Base-by-base conservation (phyloP, 441 rosid genomes). In the Pelargonium myrrhifolium region DNA sequence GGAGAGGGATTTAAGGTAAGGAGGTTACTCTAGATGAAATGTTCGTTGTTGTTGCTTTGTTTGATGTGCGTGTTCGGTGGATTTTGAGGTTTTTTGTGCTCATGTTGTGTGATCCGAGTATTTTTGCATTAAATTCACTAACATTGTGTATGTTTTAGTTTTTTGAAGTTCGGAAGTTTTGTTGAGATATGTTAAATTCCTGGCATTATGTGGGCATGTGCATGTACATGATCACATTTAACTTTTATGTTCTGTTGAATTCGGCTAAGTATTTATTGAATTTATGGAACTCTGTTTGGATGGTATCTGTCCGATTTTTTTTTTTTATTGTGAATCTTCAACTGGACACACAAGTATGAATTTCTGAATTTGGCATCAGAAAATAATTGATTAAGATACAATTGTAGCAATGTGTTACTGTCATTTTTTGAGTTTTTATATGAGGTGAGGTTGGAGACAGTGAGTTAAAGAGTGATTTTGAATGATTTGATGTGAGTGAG, bases 1-100 rank as follows among this genome's bases (percentile, higher is more conserved):
- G 72, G 39, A 35, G 39, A 35, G 7, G 39, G 7, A 35, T 35
- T 70, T 68, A 76, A 78, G 73, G 98, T 89, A 66, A 79, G 84
- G n/a, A 58, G 51, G 56, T 64, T 12, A 68, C 59, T 72, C 7
- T 71, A 35, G 39, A 35, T 35, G 60, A 11, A 2, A 51, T 65
- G 55, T 22, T 49, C 1, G 9, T 15, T 65, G 40, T 67, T 22
- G 18, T 65, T 26, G n/a, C 53, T 59, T 64, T 9, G 22, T 31
- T 31, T 31, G 37, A 31, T 31, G 37, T 7, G 4, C 5, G 39
- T 56, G 47, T 37, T 64, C 40, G 37, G 45, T 67, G 45, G 43
- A 59, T 3, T 69, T 65, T 42, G 18, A 35, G 39, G 6, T 0
- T 35, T 35, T 0, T 35, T 31, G 4, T 49, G 59, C 51, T 17